Conservation (phyloP, 2,329 filamentous ascomycete genomes). For the Graphilbum fragrans region DNA sequence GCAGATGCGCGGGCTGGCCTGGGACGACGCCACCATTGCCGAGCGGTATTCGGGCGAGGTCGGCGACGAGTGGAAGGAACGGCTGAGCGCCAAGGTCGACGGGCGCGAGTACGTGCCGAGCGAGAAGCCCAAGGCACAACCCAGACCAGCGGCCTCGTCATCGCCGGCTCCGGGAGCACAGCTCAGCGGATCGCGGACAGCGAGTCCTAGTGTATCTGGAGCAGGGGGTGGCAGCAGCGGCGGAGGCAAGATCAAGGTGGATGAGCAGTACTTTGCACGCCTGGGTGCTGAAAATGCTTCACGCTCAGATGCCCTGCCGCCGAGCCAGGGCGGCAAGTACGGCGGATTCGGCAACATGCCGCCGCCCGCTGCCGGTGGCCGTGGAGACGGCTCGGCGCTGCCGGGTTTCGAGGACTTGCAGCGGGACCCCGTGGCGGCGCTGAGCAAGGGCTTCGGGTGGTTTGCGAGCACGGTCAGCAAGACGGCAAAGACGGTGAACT, state of each 20-base stretch:
- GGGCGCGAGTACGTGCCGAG: conserved; percentile 72
- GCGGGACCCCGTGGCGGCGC: conserved; percentile 74
- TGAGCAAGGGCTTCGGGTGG: conserved; percentile 93
- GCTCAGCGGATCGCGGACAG: conserved; percentile 12
- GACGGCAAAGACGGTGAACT: conserved; percentile 83
- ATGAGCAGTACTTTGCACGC: conserved; percentile 84
- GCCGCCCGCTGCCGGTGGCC: conserved; percentile 29
- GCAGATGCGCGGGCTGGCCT: conserved; percentile 54
- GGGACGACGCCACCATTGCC: conserved; percentile 81
- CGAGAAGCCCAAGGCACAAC: conserved; percentile 32
- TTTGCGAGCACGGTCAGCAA: conserved; percentile 79
- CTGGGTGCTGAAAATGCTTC: conserved; percentile 74
- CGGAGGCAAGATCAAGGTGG: conserved; percentile 44
- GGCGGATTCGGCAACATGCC: conserved; percentile 77
- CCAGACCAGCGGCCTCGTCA: conserved; percentile 21
- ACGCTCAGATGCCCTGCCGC: conserved; percentile 62
- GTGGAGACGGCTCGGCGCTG: conserved; percentile 30
- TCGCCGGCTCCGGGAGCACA: neutral
- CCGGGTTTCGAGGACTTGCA: conserved; percentile 80
- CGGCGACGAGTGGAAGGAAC: conserved; percentile 92
- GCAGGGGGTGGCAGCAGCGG: conserved; percentile 12
- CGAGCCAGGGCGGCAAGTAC: conserved; percentile 88
- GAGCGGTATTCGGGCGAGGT: conserved; percentile 83
- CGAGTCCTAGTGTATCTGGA: conserved; percentile 12
- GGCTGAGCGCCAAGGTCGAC: conserved; percentile 77